A percentile compares a stretch with the other conserved stretches of the same genome.
These are phyloP conservation scores for Pueraria montana DNA, from an alignment of 306 rosid genomes.

Conservation along the genomic window DNA sequence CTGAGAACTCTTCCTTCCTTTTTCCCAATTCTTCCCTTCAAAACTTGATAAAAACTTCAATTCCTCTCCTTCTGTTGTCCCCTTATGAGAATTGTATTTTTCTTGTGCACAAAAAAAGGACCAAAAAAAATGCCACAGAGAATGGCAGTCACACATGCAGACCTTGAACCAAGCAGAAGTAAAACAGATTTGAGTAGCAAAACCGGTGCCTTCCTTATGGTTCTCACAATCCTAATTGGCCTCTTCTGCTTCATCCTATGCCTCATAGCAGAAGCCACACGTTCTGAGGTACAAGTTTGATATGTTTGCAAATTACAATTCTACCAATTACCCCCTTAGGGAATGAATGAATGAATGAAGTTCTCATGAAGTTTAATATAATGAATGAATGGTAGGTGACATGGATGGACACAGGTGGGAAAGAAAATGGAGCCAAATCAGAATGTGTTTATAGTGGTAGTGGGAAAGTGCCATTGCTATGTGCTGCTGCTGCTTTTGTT, in stretches of 20 bases:
- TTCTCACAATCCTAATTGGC: constrained; percentile 77
- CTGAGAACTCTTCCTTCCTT: constrained; percentile 53
- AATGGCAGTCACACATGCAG: constrained; percentile 92
- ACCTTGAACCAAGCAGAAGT: constrained; percentile 75
- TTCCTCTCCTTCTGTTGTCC: constrained; percentile 10
- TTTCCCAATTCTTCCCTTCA: constrained; percentile 32
- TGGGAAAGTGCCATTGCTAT: constrained; percentile 82
- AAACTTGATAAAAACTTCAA: constrained; percentile 25
- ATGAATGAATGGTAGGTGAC: constrained; percentile 57
- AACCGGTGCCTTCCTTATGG: constrained; percentile 67
- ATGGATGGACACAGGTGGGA: constrained; percentile 56
- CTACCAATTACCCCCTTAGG: not conserved
- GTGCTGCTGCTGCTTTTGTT: constrained; percentile 78
- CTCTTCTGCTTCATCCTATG: constrained; percentile 83
- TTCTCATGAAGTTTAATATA: not conserved
- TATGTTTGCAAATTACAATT: constrained; percentile 1
- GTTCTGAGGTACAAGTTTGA: constrained; percentile 76
- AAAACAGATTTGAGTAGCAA: constrained; percentile 74
- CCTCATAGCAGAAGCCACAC: constrained; percentile 89
- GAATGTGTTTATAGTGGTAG: constrained; percentile 81
- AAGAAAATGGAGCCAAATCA: constrained; percentile 51
- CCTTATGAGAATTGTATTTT: constrained; percentile 3
- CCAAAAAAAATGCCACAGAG: constrained; percentile 43
- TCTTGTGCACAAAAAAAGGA: constrained; percentile 5
- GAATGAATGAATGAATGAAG: not conserved